Evolutionary conservation across 768 basidiomycete species (phyloP).

Genomic region (Macrolepiota albuminosa): DNA sequence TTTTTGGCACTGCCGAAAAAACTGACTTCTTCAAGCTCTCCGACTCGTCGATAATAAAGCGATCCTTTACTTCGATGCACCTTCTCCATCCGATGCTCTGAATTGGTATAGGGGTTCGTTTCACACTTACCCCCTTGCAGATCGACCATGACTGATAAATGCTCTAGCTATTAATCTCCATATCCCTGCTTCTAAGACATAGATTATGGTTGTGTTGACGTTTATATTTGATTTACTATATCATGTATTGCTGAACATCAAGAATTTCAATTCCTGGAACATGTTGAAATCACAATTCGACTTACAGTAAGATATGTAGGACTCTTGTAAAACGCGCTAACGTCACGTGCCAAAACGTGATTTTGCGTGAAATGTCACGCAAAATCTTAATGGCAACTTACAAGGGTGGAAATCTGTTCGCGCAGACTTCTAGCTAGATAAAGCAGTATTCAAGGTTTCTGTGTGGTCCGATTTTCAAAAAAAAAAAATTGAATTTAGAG

Average conservation of each 20-base stretch:
- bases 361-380: no score
- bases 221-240: slow-evolving; percentile 12
- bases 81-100: slow-evolving; percentile 77
- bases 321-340: no score
- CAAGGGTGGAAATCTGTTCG: no score
- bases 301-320: no score
- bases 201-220: slow-evolving; percentile 22
- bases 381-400: no score
- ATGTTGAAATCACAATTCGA: background rate
- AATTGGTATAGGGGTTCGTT: slow-evolving; percentile 85
- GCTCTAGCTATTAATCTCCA: slow-evolving; percentile 79
- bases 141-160: slow-evolving; percentile 1
- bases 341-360: no score
- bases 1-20: slow-evolving; percentile 2
- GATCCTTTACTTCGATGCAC: slow-evolving; percentile 84
- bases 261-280: slow-evolving; percentile 7
- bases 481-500: no score
- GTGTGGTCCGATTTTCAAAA: no score
- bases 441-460: no score
- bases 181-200: slow-evolving; percentile 78
- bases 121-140: background rate
- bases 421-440: no score
- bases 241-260: slow-evolving; percentile 17
- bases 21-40: slow-evolving; percentile 44
- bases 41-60: slow-evolving; percentile 91